phyloP scores from a whole-genome alignment of 768 basidiomycete genomes.

The Boletus patriciae region DNA sequence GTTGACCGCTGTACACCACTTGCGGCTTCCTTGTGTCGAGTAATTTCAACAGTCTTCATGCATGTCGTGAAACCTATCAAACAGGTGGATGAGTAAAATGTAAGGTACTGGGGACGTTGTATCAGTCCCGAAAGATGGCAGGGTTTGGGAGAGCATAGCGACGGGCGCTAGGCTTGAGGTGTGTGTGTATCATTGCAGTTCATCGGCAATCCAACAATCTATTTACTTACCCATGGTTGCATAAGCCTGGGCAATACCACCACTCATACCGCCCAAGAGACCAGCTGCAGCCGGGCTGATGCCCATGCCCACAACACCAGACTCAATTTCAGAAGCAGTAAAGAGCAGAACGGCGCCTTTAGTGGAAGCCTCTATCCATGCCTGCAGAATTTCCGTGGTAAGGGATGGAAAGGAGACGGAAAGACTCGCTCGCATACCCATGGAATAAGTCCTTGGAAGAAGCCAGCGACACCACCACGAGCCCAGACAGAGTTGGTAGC shows the following conservation, averaged over 20 bases:
- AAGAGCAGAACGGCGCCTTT: conserved; percentile 97
- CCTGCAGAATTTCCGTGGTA: conserved; percentile 45
- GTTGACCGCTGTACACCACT: conserved; percentile 87
- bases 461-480: conserved; percentile 85
- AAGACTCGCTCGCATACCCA: conserved; percentile 62
- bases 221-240: conserved; percentile 93
- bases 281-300: conserved; percentile 81
- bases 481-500: conserved; percentile 86
- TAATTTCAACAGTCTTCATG: conserved; percentile 99
- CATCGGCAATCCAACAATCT: not conserved
- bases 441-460: conserved; percentile 98
- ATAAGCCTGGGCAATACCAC: conserved; percentile 96
- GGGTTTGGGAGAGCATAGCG: conserved; percentile 15
- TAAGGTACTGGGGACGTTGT: not conserved
- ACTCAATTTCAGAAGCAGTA: conserved; percentile 93
- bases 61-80: conserved; percentile 91
- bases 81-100: conserved; percentile 10
- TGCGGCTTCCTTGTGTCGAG: conserved; percentile 88
- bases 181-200: conserved; percentile 18
- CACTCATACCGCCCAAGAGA: conserved; percentile 94
- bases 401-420: not conserved
- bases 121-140: conserved; percentile 16
- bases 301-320: conserved; percentile 59
- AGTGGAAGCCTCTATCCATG: conserved; percentile 99
- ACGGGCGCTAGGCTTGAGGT: conserved; percentile 20